These are phyloP conservation scores for Acorus gramineus DNA, from an alignment of 106 monocot genomes.

Conservation along the genomic window DNA sequence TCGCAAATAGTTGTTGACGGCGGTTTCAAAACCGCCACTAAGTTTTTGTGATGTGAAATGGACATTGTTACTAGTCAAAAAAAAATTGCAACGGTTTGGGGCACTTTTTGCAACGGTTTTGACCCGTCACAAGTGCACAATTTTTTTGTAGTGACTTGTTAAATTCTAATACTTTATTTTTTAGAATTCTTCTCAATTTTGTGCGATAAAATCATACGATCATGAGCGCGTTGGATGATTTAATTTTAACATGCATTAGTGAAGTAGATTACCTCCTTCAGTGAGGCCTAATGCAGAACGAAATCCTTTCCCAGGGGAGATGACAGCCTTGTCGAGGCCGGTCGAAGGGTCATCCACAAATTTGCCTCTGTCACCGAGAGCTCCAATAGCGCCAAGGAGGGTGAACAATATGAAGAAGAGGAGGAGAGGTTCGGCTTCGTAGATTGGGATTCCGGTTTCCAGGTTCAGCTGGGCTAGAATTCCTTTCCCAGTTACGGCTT, in stretches of 20 bases:
- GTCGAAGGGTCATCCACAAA: constrained; percentile 68
- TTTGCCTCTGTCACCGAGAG: constrained; percentile 74
- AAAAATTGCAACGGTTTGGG: too few species aligned
- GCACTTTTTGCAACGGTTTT: too few species aligned
- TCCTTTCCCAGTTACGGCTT: constrained; percentile 87
- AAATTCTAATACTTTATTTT: too few species aligned
- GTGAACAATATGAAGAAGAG: constrained; percentile 99
- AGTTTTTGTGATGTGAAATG: too few species aligned
- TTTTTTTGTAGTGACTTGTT: too few species aligned
- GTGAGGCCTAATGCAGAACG: constrained; percentile 60
- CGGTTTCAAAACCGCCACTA: too few species aligned
- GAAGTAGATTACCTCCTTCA: constrained; percentile 53
- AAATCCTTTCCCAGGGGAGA: constrained; percentile 84
- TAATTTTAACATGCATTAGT: background rate
- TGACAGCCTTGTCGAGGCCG: constrained; percentile 76
- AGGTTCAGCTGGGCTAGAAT: constrained; percentile 86
- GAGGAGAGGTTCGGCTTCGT: constrained; percentile 91
- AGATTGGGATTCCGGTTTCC: constrained; percentile 95
- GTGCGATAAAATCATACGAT: too few species aligned
- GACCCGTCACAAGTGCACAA: too few species aligned
- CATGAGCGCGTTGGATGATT: too few species aligned
- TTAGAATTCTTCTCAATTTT: too few species aligned
- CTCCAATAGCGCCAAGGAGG: constrained; percentile 96
- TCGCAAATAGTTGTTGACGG: too few species aligned
- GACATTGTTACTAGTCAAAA: too few species aligned